phyloP scores from a whole-genome alignment of 495 filamentous ascomycete genomes.

The Penicillium lividum region DNA sequence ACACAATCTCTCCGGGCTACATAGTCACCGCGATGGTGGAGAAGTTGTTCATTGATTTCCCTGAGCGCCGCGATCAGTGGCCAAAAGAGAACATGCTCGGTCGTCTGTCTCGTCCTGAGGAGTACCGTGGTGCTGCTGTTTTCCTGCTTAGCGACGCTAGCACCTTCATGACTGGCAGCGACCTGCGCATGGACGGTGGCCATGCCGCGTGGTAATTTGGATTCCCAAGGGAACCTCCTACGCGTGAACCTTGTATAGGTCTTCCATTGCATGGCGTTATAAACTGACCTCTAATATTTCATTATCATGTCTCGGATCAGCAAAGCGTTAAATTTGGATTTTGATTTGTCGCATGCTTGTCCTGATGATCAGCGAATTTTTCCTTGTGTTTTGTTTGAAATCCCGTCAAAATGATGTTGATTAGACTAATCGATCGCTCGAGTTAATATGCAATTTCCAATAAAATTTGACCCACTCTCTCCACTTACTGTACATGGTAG shows the following conservation, averaged over 20 bases:
- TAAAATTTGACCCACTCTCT: constrained; percentile 25
- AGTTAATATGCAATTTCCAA: not conserved
- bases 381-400: constrained; percentile 5
- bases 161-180: constrained; percentile 81
- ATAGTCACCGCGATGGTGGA: constrained; percentile 93
- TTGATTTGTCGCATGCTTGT: constrained; percentile 2
- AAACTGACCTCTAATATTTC: not conserved
- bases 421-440: constrained; percentile 29
- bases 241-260: constrained; percentile 13
- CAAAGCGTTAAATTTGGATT: constrained; percentile 13
- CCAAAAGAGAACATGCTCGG: constrained; percentile 87
- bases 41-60: constrained; percentile 70
- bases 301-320: constrained; percentile 5
- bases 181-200: constrained; percentile 80
- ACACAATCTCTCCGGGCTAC: constrained; percentile 93
- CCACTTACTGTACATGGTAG: constrained; percentile 1
- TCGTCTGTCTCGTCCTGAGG: constrained; percentile 72
- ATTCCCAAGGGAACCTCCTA: not conserved
- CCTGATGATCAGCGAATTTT: constrained; percentile 1
- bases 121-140: constrained; percentile 78
- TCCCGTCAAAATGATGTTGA: constrained; percentile 5
- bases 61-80: constrained; percentile 77
- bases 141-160: constrained; percentile 87
- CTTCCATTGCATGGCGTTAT: constrained; percentile 31
- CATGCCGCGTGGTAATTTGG: constrained; percentile 71